Conservation (phyloP, 1,284 basidiomycete species). For the Rugosomyces carneus region DNA sequence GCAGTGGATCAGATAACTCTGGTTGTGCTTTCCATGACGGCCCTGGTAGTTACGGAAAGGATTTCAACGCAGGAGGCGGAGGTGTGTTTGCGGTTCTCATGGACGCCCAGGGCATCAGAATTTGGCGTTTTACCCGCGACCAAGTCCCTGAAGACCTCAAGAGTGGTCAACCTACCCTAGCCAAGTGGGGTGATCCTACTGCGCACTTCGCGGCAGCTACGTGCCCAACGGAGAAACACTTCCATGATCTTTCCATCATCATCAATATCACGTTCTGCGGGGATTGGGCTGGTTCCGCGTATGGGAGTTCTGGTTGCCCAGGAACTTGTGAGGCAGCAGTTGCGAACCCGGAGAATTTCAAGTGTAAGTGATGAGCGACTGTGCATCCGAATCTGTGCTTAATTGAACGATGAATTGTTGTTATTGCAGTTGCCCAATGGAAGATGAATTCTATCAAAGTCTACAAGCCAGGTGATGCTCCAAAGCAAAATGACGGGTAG, state of each 20-base stretch:
- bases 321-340: constrained; percentile 53
- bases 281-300: constrained; percentile 26
- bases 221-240: constrained; percentile 30
- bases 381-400: too few relatives aligned
- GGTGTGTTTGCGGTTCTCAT: constrained; percentile 75
- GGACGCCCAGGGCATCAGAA: constrained; percentile 59
- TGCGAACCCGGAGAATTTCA: constrained; percentile 47
- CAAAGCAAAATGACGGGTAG: too few relatives aligned
- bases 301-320: constrained; percentile 10
- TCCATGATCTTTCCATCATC: constrained; percentile 20
- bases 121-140: constrained; percentile 71
- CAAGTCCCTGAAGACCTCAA: constrained; percentile 66
- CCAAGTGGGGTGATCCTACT: constrained; percentile 50
- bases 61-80: constrained; percentile 65
- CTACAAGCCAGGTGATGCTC: not conserved
- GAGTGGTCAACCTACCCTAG: constrained; percentile 43
- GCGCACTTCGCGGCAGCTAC: constrained; percentile 47
- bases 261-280: constrained; percentile 39
- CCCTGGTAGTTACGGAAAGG: constrained; percentile 54
- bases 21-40: constrained; percentile 65
- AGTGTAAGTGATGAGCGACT: constrained; percentile 33
- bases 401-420: too few relatives aligned
- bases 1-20: constrained; percentile 40
- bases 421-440: not conserved
- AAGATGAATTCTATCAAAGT: not conserved